Percentiles rank a stretch among this genome's conserved stretches.
phyloP scores from a whole-genome alignment of 768 basidiomycete genomes.

The Rhodotorula kratochvilovae region DNA sequence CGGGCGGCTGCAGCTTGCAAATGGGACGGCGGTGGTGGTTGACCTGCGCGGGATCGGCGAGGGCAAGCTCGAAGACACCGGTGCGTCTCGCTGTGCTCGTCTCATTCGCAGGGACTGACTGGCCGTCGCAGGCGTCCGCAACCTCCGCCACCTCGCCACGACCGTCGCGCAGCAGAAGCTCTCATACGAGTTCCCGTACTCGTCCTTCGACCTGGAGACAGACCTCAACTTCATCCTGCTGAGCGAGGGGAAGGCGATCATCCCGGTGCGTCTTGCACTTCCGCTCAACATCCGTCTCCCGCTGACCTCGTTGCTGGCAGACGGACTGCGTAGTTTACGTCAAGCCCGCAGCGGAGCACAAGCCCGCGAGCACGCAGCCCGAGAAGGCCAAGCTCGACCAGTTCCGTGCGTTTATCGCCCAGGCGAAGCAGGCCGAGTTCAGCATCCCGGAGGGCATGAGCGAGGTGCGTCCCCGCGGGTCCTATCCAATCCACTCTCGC shows the following conservation, averaged over 20 bases:
- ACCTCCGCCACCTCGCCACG: conserved; percentile 41
- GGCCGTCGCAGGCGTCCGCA: conserved; percentile 39
- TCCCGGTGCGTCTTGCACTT: conserved; percentile 35
- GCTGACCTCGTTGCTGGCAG: not conserved
- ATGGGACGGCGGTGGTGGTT: conserved; percentile 38
- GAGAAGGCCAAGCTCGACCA: conserved; percentile 16
- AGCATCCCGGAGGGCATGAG: conserved; percentile 38
- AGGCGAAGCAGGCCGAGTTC: conserved; percentile 16
- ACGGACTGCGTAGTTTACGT: conserved; percentile 43
- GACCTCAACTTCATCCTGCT: conserved; percentile 42
- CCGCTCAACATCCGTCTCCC: not conserved
- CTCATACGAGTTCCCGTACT: conserved; percentile 45
- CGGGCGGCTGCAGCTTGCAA: conserved; percentile 42
- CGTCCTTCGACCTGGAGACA: conserved; percentile 42
- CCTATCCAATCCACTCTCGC: no score
- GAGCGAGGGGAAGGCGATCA: conserved; percentile 42
- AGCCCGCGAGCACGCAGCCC: not conserved
- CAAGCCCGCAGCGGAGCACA: not conserved
- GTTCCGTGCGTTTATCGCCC: conserved; percentile 38
- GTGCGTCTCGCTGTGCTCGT: conserved; percentile 8
- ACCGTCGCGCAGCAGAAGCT: conserved; percentile 43
- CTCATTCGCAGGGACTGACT: not conserved
- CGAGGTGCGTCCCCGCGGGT: conserved; percentile 23
- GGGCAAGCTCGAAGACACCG: conserved; percentile 43
- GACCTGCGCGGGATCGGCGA: conserved; percentile 41